Base-by-base conservation (phyloP, 768 basidiomycete genomes). In the Phaffia australis region DNA sequence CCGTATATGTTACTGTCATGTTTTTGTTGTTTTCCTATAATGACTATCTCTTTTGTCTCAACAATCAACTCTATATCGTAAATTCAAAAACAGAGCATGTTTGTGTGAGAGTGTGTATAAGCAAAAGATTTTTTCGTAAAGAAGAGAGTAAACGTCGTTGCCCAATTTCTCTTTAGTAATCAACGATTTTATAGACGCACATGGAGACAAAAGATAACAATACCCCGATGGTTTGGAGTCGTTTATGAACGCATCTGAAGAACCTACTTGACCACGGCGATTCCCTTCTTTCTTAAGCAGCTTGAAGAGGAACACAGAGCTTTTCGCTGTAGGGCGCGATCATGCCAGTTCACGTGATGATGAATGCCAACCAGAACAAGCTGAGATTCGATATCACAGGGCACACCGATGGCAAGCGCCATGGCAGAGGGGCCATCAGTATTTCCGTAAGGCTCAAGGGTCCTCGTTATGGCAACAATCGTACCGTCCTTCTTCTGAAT, bases 331-430 rank as follows among this genome's bases (percentile, higher is more conserved):
- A 97, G 2, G 94, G 94, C 15, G 84, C 87, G 58, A 84, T 83
- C 7, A 99, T 82, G 72, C 94, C 94, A 18, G 87, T 83, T 48
- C 80, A 83, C 69, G 77, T 83, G 73, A 97, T 78, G 55, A 84
- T n/a, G n/a, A n/a, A n/a, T 83, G 70, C 92, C 92, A 72, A 97
- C 91, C 56, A 99, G 80, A 27, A 99, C 83, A 69, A 92, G 81
- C 79, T 97, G 91, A 0, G 85, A 83, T 1, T 94, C 93, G 72
- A 97, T 87, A 70, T 93, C 94, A 73, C 90, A 93, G 0, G 94
- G 94, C 16, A 97, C 75, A 67, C 94, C 94, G 58, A 98, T 94
- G 77, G 74, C 59, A 59, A 65, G 69, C 63, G 27, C 66, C 67
- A 69, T 69, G 27, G 67, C 67, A 15, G 67, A 69, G 18, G 67